Conservation (phyloP, 176 grass and related monocot species). For the Triticum urartu region DNA sequence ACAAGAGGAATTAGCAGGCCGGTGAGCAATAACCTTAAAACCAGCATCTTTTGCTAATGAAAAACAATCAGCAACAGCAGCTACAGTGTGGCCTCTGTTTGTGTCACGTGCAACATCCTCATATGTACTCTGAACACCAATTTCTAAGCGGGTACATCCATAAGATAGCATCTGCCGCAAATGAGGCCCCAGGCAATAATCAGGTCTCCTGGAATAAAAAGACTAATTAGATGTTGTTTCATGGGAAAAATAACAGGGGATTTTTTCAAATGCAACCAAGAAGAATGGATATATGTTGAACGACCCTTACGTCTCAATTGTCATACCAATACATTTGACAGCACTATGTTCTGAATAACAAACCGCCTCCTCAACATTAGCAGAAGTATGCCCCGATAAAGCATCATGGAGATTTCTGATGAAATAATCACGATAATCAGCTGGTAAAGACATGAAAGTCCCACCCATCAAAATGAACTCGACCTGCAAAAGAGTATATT, state of each 20-base stretch:
- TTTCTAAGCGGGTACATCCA: constrained; percentile 95
- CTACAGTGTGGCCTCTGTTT: constrained; percentile 91
- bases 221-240: constrained; percentile 29
- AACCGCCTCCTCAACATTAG: constrained; percentile 99
- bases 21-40: constrained; percentile 64
- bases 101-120: constrained; percentile 98
- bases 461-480: constrained; percentile 99
- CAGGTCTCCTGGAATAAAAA: constrained; percentile 76
- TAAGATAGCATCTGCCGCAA: constrained; percentile 93
- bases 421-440: constrained; percentile 97
- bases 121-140: constrained; percentile 97
- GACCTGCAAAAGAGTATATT: constrained; percentile 47
- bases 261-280: constrained; percentile 14
- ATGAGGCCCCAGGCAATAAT: constrained; percentile 96
- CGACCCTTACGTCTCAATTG: constrained; percentile 83
- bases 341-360: constrained; percentile 92
- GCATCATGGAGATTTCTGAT: constrained; percentile 99
- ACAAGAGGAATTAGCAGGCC: neutral
- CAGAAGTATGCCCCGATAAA: constrained; percentile 82
- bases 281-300: neutral
- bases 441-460: constrained; percentile 92
- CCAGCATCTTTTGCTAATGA: constrained; percentile 99
- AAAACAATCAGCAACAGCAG: constrained; percentile 97
- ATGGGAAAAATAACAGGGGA: neutral
- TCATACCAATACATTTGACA: constrained; percentile 99